Evolutionary conservation across 768 basidiomycete species (phyloP).

Genomic region (Scleroderma citrinum): DNA sequence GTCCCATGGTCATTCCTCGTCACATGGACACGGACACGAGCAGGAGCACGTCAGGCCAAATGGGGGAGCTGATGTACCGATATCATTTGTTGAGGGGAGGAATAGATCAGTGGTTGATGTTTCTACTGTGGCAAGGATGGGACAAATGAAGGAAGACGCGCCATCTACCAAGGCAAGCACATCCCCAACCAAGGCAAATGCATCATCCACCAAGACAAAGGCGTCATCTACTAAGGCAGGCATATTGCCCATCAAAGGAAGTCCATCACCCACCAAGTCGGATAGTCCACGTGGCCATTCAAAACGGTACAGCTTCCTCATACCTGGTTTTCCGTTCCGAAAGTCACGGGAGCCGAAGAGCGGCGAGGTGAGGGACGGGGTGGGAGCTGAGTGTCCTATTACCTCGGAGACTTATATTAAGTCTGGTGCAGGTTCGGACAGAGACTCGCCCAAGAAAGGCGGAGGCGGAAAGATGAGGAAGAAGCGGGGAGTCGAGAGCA

Average conservation of each 20-base stretch:
- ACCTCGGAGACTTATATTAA: constrained; percentile 13
- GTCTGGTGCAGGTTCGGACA: neutral
- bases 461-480: neutral
- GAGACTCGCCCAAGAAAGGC: neutral
- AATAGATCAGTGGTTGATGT: neutral
- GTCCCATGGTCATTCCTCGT: neutral
- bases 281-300: neutral
- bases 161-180: neutral
- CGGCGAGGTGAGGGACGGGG: neutral
- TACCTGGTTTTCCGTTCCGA: neutral
- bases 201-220: neutral
- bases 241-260: neutral
- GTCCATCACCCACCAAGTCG: neutral
- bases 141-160: neutral
- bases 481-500: neutral
- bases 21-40: neutral
- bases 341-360: neutral
- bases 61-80: too few species aligned
- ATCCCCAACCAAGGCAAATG: neutral
- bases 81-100: neutral
- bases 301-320: neutral
- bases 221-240: neutral
- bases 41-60: neutral
- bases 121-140: neutral
- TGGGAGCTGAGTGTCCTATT: constrained; percentile 9